Base-by-base conservation (phyloP, 2,329 filamentous ascomycete genomes). In the Dactylella cylindrospora region DNA sequence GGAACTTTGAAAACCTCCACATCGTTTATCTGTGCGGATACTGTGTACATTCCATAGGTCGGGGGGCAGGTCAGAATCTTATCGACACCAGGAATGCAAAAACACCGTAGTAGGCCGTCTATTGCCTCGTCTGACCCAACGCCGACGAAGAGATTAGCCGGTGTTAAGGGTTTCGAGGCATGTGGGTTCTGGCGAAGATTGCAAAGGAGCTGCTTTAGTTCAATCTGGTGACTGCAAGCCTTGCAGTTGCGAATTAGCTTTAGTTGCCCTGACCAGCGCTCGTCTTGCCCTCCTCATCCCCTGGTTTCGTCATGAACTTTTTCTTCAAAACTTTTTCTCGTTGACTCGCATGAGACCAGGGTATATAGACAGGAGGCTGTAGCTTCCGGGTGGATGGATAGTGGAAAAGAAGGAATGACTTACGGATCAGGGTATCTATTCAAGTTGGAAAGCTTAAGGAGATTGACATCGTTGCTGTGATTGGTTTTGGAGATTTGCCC, bases 41-140 rank as follows among this genome's bases (percentile, higher is more conserved):
- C 93, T 39, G 83, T 79, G 77, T 98, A 98, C 93, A 98, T 98
- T 75, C 93, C 93, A 73, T 98, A 98, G 0, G 93, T 98, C 0
- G 93, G 93, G 13, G 93, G 93, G 71, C 91, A 97, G 33, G 89
- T 91, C 28, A 98, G 80, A 71, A 98, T 94, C 71, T 87, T 89
- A 75, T 98, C 93, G 67, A 79, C 80, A 38, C 85, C 88, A 0
- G 93, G 93, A 1, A 83, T 77, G 75, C 93, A 98, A 77, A 98
- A 98, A 74, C 88, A 93, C 47, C 93, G 85, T 60, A 98, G 80
- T 32, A 98, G 80, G 4, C 88, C 89, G 74, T 98, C 93, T 71
- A 98, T 95, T 66, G 89, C 91, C 78, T 98, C 93, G 73, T 98
- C 93, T 64, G 88, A 95, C 66, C 93, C 93, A 35, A 97, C 90